phyloP scores from a whole-genome alignment of 2,329 filamentous ascomycete species.

The Colletotrichum phormii region DNA sequence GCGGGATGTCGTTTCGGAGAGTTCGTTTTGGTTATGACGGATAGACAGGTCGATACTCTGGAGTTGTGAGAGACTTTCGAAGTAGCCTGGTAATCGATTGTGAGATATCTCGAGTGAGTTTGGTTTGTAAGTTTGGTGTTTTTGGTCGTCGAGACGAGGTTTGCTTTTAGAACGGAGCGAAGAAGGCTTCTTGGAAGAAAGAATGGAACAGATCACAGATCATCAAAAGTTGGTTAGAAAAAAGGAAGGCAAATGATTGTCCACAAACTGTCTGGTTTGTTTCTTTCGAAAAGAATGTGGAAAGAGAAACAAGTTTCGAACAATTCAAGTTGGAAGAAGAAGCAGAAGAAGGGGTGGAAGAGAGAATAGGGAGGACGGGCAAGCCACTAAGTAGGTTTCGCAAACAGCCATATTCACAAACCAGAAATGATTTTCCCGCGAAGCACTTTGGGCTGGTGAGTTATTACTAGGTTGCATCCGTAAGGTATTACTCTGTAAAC shows the following conservation, averaged over 20 bases:
- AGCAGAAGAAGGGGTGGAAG: constrained; percentile 13
- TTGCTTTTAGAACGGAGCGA: neutral
- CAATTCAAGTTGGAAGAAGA: constrained; percentile 15
- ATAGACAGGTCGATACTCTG: neutral
- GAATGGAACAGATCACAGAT: constrained; percentile 37
- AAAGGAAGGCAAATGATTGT: constrained; percentile 35
- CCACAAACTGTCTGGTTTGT: constrained; percentile 26
- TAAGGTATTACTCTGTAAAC: neutral
- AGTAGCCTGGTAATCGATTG: neutral
- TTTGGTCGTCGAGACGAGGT: neutral
- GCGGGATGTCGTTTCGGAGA: neutral
- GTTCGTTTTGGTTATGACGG: neutral
- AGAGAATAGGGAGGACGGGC: constrained; percentile 10
- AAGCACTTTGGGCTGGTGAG: neutral
- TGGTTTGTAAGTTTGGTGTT: too few relatives aligned
- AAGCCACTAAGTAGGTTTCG: constrained; percentile 35
- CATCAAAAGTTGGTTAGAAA: constrained; percentile 12
- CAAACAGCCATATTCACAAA: constrained; percentile 11
- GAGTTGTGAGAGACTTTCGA: neutral
- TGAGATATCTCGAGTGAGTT: neutral
- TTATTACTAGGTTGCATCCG: neutral
- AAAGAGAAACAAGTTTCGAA: constrained; percentile 24
- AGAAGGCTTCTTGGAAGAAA: constrained; percentile 13
- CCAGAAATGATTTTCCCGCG: constrained; percentile 11
- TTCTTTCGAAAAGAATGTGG: constrained; percentile 33